Conservation (phyloP, 2,329 filamentous ascomycete genomes). For the Pseudodiploospora longispora region DNA sequence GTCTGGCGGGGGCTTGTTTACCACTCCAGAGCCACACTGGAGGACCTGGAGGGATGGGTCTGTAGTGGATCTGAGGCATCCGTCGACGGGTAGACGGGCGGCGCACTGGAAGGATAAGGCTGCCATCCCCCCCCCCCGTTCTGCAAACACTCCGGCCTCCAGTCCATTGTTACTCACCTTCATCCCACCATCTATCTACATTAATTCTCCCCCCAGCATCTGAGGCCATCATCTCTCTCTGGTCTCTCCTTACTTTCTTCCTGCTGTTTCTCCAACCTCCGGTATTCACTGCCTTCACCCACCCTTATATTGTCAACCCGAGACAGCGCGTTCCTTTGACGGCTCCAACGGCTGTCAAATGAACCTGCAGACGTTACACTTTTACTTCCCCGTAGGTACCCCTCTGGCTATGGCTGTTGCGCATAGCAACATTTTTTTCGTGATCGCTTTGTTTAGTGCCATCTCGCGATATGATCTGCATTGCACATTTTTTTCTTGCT, state of each 20-base stretch:
- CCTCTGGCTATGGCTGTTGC: not conserved
- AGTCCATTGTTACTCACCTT: constrained; percentile 1
- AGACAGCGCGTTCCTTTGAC: constrained; percentile 84
- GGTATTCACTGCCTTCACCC: not conserved
- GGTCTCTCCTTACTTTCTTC: constrained; percentile 10
- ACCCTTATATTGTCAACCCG: constrained; percentile 13
- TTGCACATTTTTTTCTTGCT: too few species aligned
- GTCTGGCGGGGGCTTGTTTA: too few species aligned
- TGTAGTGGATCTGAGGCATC: constrained; percentile 2
- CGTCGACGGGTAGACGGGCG: not conserved
- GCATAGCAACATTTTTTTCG: too few species aligned
- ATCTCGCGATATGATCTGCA: too few species aligned
- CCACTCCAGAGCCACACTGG: not conserved
- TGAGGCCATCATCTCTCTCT: constrained; percentile 1
- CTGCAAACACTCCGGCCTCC: not conserved
- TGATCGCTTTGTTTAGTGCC: too few species aligned
- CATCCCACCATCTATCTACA: not conserved
- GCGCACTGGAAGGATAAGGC: constrained; percentile 18
- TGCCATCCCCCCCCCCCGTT: constrained; percentile 16
- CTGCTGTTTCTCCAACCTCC: not conserved
- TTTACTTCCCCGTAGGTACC: constrained; percentile 54
- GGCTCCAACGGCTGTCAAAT: constrained; percentile 81
- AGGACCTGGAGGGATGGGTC: not conserved
- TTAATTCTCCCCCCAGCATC: not conserved
- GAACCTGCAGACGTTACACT: constrained; percentile 77